These are phyloP conservation scores for Leccinum imitatum DNA, from an alignment of 768 basidiomycete species.

Conservation along the genomic window DNA sequence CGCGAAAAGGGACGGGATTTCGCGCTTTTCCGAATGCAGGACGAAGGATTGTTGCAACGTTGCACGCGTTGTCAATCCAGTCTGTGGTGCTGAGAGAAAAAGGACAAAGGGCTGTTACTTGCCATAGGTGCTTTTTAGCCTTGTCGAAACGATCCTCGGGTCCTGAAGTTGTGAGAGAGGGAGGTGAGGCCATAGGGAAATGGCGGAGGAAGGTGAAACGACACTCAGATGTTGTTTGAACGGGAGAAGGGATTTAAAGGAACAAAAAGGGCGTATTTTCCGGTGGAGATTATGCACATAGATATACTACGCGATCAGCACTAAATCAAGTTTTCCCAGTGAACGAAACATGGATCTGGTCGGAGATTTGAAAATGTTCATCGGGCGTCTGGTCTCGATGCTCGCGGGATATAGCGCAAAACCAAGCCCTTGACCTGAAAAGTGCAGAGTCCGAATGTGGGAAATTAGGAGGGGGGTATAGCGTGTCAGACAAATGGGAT, in stretches of 20 bases:
- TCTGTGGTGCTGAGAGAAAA: constrained; percentile 6
- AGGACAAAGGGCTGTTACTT: constrained; percentile 20
- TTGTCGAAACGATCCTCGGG: constrained; percentile 36
- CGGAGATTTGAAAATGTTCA: constrained; percentile 38
- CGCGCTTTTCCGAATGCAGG: constrained; percentile 12
- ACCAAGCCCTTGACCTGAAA: constrained; percentile 36
- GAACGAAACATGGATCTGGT: constrained; percentile 37
- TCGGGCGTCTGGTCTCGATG: constrained; percentile 37
- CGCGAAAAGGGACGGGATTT: constrained; percentile 15
- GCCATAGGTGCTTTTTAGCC: constrained; percentile 37
- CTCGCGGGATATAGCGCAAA: constrained; percentile 37
- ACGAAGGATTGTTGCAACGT: constrained; percentile 13
- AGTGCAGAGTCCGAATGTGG: constrained; percentile 32
- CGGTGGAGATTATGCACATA: constrained; percentile 40
- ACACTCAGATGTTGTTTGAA: constrained; percentile 23
- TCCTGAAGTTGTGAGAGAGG: constrained; percentile 18
- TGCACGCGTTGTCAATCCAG: constrained; percentile 11
- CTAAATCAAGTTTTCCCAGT: constrained; percentile 38
- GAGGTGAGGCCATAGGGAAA: constrained; percentile 26
- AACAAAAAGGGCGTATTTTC: constrained; percentile 25
- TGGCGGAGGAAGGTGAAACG: constrained; percentile 26
- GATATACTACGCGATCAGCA: constrained; percentile 41
- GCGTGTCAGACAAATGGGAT: constrained; percentile 33
- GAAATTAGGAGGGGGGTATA: constrained; percentile 30
- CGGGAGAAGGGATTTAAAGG: constrained; percentile 32